These are phyloP conservation scores for Penicillium dipodomyicola DNA, from an alignment of 495 filamentous ascomycete genomes.

Conservation along the genomic window DNA sequence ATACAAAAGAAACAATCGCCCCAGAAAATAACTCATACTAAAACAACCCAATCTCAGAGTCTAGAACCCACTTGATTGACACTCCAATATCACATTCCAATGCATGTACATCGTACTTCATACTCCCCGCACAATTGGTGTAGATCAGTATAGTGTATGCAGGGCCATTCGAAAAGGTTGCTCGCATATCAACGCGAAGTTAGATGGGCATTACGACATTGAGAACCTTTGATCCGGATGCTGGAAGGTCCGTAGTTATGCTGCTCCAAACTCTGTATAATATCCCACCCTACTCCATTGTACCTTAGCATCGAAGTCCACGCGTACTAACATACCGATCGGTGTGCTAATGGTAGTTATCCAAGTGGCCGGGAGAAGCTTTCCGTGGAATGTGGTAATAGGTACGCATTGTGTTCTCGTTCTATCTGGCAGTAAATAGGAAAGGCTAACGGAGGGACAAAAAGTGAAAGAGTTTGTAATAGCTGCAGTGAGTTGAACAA, in stretches of 20 bases:
- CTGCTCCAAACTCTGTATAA: neutral
- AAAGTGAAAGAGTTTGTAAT: neutral
- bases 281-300: neutral
- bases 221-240: neutral
- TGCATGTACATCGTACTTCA: constrained; percentile 17
- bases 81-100: constrained; percentile 30
- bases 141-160: constrained; percentile 12
- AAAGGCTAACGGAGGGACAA: neutral
- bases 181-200: neutral
- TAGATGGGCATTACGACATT: neutral
- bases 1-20: neutral
- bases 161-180: neutral
- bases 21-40: constrained; percentile 4
- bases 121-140: neutral
- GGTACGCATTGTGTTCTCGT: neutral
- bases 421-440: neutral
- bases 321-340: constrained; percentile 23
- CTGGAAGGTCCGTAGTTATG: neutral
- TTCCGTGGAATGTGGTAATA: constrained; percentile 17
- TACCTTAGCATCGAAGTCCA: neutral
- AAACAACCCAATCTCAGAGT: neutral
- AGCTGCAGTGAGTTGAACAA: neutral
- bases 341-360: constrained; percentile 8
- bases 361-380: constrained; percentile 10
- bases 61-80: constrained; percentile 12